Evolutionary conservation across 2,329 filamentous ascomycete genomes (phyloP), one percentile per base, ranked within the genome.

Genomic region (Aureobasidium sp.): DNA sequence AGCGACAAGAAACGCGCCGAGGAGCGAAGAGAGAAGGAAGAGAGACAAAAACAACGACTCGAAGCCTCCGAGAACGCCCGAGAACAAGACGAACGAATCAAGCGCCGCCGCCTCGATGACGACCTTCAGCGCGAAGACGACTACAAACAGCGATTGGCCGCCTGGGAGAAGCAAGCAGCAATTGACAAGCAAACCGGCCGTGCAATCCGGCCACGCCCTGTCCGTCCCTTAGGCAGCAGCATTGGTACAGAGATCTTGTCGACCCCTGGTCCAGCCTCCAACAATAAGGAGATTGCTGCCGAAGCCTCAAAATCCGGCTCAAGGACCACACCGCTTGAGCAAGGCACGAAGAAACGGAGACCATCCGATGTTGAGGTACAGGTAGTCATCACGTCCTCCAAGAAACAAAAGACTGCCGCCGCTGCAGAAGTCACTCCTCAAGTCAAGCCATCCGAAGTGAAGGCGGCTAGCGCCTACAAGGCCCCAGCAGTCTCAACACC

Each of bases 221-320:
- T n/a, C 1, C 61, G 34, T 27, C 61, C 61, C 12, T n/a, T 51
- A 5, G 61, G 61, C 2, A 62, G 61, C 44, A 34, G 27, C 17
- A 62, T 62, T 27, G 61, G 61, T 3, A 62, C 61, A 9, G 61
- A 62, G 17, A 17, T 62, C 3, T 20, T 27, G 8, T 39, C 31
- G 9, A 48, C 55, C 6, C 22, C 42, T 25, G 15, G 25, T n/a
- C 15, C 34, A 22, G 29, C 15, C 1, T 20, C 22, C 7, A 27
- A 3, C 4, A 29, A n/a, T 6, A 41, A 47, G 22, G 29, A 39
- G 7, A 15, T 8, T 11, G 4, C 14, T n/a, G 3, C 31, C 2
- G 3, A 7, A 39, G 15, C 15, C 17, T 6, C 25, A 29, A 4
- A 22, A 2, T 20, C 42, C 4, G 36, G 37, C 9, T 17, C 56